These are phyloP conservation scores for Leonotis leonurus DNA, from an alignment of 257 asterid species.

Conservation along the genomic window DNA sequence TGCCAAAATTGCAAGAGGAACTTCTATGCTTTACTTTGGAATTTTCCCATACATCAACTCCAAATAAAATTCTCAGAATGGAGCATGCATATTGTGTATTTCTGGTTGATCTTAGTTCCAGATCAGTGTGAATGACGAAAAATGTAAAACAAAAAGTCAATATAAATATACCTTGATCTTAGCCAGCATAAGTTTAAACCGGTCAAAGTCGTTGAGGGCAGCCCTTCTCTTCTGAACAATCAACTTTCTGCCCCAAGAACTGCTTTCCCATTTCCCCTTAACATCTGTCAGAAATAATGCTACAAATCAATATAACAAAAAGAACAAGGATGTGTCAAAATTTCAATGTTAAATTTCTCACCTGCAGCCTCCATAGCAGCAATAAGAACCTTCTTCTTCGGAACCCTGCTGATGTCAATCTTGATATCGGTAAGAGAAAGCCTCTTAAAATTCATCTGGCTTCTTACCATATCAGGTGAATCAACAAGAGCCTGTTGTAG, in stretches of 20 bases:
- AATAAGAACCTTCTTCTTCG: constrained; percentile 45
- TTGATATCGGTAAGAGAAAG: constrained; percentile 50
- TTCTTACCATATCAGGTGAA: constrained; percentile 52
- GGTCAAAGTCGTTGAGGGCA: constrained; percentile 41
- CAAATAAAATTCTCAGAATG: too few relatives aligned
- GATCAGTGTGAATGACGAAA: too few relatives aligned
- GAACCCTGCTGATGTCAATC: constrained; percentile 47
- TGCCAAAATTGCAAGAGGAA: too few relatives aligned
- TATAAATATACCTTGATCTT: constrained; percentile 41
- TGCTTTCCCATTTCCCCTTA: constrained; percentile 51
- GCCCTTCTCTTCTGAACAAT: constrained; percentile 58
- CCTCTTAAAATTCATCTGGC: constrained; percentile 62
- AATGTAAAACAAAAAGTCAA: too few relatives aligned
- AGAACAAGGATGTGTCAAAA: neutral
- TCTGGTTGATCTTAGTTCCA: too few relatives aligned
- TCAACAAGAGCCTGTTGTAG: constrained; percentile 44
- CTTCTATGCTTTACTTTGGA: too few relatives aligned
- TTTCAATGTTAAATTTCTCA: constrained; percentile 10
- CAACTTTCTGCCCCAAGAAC: constrained; percentile 60
- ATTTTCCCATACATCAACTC: too few relatives aligned
- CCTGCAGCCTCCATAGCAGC: constrained; percentile 64
- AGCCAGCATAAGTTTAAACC: constrained; percentile 55
- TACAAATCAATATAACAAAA: neutral
- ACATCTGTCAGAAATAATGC: constrained; percentile 30
- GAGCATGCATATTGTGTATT: too few relatives aligned